These are phyloP conservation scores for Tetratostichococcus sp. DNA, from an alignment of 139 green algal genomes.

Conservation along the genomic window DNA sequence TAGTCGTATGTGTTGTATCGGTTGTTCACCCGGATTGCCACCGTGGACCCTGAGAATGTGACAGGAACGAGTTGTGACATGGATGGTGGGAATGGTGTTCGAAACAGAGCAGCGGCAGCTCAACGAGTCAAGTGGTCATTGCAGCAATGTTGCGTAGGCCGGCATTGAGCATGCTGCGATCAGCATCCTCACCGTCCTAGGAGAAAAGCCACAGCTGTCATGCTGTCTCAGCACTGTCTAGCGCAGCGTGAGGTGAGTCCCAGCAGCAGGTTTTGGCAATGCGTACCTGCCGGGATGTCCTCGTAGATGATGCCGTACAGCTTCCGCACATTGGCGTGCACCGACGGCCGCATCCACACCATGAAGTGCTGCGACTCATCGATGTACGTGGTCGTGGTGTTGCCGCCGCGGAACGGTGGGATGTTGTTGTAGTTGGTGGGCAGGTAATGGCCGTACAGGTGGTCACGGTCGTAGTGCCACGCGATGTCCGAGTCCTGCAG, in stretches of 20 bases:
- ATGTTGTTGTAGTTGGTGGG: conserved; percentile 73
- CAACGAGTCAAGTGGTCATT: too few species aligned
- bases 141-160: too few species aligned
- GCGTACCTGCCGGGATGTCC: conserved; percentile 36
- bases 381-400: conserved; percentile 36
- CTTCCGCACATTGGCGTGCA: conserved; percentile 59
- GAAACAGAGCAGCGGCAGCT: too few species aligned
- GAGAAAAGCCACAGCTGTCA: too few species aligned
- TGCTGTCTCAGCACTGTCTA: too few species aligned
- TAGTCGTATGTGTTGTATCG: conserved; percentile 77
- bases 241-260: too few species aligned
- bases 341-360: conserved; percentile 90
- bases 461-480: conserved; percentile 60
- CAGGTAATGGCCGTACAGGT: conserved; percentile 59
- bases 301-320: conserved; percentile 63
- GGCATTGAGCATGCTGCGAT: too few species aligned
- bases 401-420: conserved; percentile 49
- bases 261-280: not conserved
- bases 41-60: conserved; percentile 11
- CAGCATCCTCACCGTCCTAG: too few species aligned
- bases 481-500: conserved; percentile 59
- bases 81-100: too few species aligned
- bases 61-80: too few species aligned
- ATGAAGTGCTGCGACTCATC: conserved; percentile 87
- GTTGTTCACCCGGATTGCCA: conserved; percentile 58